These are phyloP conservation scores for Aaosphaeria arxii DNA, from an alignment of 2,329 filamentous ascomycete species.

Conservation along the genomic window DNA sequence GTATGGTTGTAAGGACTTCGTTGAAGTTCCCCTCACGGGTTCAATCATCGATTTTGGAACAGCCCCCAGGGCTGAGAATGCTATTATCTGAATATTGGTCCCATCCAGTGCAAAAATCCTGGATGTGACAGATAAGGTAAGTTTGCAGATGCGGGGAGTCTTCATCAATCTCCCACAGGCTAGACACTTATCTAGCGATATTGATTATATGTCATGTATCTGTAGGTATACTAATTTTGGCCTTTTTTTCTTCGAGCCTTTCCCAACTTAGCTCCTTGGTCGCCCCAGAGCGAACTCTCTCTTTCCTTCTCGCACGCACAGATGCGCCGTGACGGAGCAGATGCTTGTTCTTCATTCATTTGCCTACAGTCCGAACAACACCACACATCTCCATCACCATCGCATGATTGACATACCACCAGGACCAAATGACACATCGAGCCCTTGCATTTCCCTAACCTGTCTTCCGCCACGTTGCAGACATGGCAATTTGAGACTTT, in stretches of 20 bases:
- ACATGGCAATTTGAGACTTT: constrained; percentile 15
- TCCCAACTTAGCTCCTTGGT: constrained; percentile 7
- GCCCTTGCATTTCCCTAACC: constrained; percentile 14
- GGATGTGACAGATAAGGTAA: too few species aligned
- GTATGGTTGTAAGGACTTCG: too few species aligned
- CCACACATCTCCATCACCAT: constrained; percentile 3
- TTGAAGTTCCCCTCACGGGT: too few species aligned
- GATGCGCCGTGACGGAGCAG: constrained; percentile 6
- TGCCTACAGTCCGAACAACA: constrained; percentile 17
- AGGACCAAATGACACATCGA: constrained; percentile 18
- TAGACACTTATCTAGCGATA: too few species aligned
- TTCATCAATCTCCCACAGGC: too few species aligned
- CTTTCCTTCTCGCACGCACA: constrained; percentile 17
- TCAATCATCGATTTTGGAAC: too few species aligned
- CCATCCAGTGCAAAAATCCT: too few species aligned
- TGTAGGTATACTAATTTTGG: too few species aligned
- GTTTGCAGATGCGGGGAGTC: too few species aligned
- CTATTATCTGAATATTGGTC: too few species aligned
- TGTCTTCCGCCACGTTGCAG: constrained; percentile 10
- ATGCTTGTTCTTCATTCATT: background rate
- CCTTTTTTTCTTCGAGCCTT: background rate
- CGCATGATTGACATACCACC: constrained; percentile 15
- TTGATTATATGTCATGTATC: too few species aligned
- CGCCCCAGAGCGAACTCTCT: constrained; percentile 16
- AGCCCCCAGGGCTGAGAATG: too few species aligned